Evolutionary conservation across 1,139 yeast genomes (phyloP), one percentile per base, ranked within the genome.

Genomic region (Debaryomycetaceae sp.): DNA sequence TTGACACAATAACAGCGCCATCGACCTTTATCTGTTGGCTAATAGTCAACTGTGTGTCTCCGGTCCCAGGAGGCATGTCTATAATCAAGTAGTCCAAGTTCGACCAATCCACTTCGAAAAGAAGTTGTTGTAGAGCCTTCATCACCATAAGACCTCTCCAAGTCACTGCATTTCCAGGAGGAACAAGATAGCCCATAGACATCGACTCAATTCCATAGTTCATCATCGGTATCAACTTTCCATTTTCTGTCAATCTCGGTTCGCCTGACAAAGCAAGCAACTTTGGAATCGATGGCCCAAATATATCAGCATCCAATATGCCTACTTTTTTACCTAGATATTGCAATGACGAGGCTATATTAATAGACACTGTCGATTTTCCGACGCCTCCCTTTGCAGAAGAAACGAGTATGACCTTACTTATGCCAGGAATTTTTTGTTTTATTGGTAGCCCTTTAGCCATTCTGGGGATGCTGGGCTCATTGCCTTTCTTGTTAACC

Each of bases 11-110:
- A 0, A 87, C 74, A 0, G 95, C 88, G 0, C 95, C 96, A 49
- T 81, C 85, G 0, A 87, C 79, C 37, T 75, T 70, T n/a, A 86
- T 60, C 51, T 82, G 85, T 57, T 87, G 96, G 24, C 91, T 82
- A 19, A 88, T 72, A 0, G 95, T 85, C 41, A 87, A 67, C 53
- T 87, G 96, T 1, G 88, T 85, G 54, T 87, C 96, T 9, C 96
- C 96, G 0, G 96, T 87, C 4, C 96, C 96, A 0, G 96, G 96
- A 1, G 96, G 96, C 87, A 87, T 78, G 51, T 87, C 96, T 14
- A 87, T 67, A 1, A 87, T 82, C 39, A 87, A 66, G 22, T 80
- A 73, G 56, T 87, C 96, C 38, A 87, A 59, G n/a, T 65, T 59
- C 6, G 78, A 73, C 96, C 96, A 87, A 39, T 81, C 75, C 1